Evolutionary conservation across 768 basidiomycete species (phyloP).

Genomic region (Boletus sp.): DNA sequence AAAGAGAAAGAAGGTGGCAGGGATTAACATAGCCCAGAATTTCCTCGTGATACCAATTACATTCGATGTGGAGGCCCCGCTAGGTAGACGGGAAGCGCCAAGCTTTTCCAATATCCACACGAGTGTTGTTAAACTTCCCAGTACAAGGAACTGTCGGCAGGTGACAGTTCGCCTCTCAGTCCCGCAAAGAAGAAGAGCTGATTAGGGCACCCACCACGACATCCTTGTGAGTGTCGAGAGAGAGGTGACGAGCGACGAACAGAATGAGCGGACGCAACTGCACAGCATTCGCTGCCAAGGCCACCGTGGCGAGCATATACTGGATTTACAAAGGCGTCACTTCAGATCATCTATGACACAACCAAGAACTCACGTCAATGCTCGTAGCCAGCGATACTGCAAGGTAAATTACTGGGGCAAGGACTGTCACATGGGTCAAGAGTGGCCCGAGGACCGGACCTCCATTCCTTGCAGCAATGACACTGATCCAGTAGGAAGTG

Average conservation of each 20-base stretch:
- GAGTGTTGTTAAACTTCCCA: slow-evolving; percentile 19
- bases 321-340: slow-evolving; percentile 1
- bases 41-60: neutral
- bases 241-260: slow-evolving; percentile 11
- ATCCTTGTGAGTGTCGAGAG: slow-evolving; percentile 20
- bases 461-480: slow-evolving; percentile 51
- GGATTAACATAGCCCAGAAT: slow-evolving; percentile 17
- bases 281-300: slow-evolving; percentile 25
- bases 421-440: slow-evolving; percentile 51
- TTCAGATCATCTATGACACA: neutral
- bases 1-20: slow-evolving; percentile 37
- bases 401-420: slow-evolving; percentile 55
- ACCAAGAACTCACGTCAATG: slow-evolving; percentile 35
- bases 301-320: slow-evolving; percentile 23
- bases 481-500: slow-evolving; percentile 64
- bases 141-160: slow-evolving; percentile 20
- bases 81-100: neutral
- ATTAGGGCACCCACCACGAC: slow-evolving; percentile 16
- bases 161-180: slow-evolving; percentile 1
- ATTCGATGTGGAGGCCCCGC: neutral
- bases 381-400: slow-evolving; percentile 45
- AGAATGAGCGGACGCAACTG: slow-evolving; percentile 25
- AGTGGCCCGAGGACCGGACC: slow-evolving; percentile 57
- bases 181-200: neutral
- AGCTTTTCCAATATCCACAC: slow-evolving; percentile 12